Percentiles rank a stretch among this genome's conserved stretches.
These are phyloP conservation scores for Irpex sp. DNA, from an alignment of 1,284 basidiomycete species.

Conservation along the genomic window DNA sequence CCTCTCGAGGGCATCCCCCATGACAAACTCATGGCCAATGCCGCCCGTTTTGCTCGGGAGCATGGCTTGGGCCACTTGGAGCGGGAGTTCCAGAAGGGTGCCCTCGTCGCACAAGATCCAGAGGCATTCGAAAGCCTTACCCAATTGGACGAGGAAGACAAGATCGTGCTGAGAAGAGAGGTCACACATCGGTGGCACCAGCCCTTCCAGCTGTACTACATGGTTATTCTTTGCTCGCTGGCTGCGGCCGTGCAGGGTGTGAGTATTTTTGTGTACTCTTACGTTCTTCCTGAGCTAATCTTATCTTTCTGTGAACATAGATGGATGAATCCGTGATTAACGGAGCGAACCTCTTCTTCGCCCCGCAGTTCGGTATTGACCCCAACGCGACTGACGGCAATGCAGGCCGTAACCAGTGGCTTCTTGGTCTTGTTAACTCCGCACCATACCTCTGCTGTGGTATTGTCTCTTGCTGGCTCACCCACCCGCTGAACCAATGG, in stretches of 20 bases:
- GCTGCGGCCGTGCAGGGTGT: slow-evolving; percentile 72
- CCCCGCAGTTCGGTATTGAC: slow-evolving; percentile 58
- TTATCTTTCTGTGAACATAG: slow-evolving; percentile 14
- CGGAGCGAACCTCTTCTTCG: slow-evolving; percentile 71
- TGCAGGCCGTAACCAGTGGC: slow-evolving; percentile 51
- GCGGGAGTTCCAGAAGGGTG: slow-evolving; percentile 57
- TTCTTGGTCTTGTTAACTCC: slow-evolving; percentile 73
- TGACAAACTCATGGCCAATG: slow-evolving; percentile 54
- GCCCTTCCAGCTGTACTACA: slow-evolving; percentile 52
- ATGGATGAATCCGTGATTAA: slow-evolving; percentile 73
- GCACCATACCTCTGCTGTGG: slow-evolving; percentile 70
- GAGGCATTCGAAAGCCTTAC: slow-evolving; percentile 48
- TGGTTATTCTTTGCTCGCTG: slow-evolving; percentile 55
- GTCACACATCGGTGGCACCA: slow-evolving; percentile 64
- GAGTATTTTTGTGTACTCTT: slow-evolving; percentile 16
- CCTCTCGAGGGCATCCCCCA: slow-evolving; percentile 53
- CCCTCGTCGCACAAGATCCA: slow-evolving; percentile 59
- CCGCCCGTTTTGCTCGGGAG: slow-evolving; percentile 50
- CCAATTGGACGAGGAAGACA: slow-evolving; percentile 60
- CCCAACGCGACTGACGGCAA: slow-evolving; percentile 19
- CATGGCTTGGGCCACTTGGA: slow-evolving; percentile 49
- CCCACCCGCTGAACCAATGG: slow-evolving; percentile 66
- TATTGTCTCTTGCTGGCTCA: slow-evolving; percentile 63
- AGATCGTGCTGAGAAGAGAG: slow-evolving; percentile 43
- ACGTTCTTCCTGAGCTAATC: too few relatives aligned